Evolutionary conservation across 805 yeast species (phyloP), one percentile per base, ranked within the genome.

Genomic region (Candida piceae): DNA sequence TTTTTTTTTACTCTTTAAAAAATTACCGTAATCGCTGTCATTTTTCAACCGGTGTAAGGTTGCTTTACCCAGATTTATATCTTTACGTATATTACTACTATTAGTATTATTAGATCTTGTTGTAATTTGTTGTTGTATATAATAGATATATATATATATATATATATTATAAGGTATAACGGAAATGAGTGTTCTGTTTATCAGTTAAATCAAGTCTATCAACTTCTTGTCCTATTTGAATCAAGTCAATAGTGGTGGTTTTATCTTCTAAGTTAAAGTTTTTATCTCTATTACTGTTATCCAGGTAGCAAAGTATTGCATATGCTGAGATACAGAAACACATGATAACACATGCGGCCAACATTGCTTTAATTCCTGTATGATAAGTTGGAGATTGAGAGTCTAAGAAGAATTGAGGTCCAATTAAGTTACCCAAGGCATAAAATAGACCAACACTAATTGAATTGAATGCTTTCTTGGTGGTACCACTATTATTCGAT

Each of bases 391-490:
- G 84, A 10, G 72, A 68, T 38, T 73, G 67, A 13, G 62, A 45
- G 0, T 64, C 64, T 44, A 74, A 69, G 57, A 79, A 78, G 48
- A 77, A 59, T 48, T 78, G 83, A 3, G 87, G 84, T 0, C 84
- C 85, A 33, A 77, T 63, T 41, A 82, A 58, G 46, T 79, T 70
- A 7, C 80, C 76, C 17, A 76, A 55, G 9, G 78, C 74, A 49
- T 76, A 77, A n/a, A 70, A 73, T 36, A 76, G 62, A 11, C 66
- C 66, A 31, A 52, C 58, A 16, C 50, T 42, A 22, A 55, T 49
- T 9, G 63, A 63, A 36, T 44, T 40, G 44, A 49, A 46, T 6
- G 51, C 65, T 51, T 80, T 77, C 55, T 83, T 84, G 11, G 87
- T 77, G 40, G 73, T 70, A 4, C 90, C 90, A 4, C 85, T 76